Base-by-base conservation (phyloP, 208 protist species). In the Paratrypanosoma confusum region DNA sequence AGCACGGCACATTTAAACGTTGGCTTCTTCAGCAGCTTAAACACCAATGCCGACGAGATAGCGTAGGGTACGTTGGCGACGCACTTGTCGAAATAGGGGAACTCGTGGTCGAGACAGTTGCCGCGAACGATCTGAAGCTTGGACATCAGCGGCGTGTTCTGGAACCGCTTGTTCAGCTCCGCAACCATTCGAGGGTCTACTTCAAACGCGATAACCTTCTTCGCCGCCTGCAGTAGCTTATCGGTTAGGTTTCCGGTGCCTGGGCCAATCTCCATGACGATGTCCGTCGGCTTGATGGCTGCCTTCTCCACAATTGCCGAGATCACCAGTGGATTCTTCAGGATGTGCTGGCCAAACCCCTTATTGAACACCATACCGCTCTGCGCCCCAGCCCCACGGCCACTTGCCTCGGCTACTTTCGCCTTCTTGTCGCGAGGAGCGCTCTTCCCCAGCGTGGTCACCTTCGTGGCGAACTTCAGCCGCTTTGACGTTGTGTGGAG, bases 1-100 rank as follows among this genome's bases (percentile, higher is more conserved):
- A 99, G 76, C 39, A 99, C 94, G 4, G 97, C 97, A 44, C 80
- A 96, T 46, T 96, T 93, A 51, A 90, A 95, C 3, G 55, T 73
- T 5, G 96, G 96, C 8, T 83, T 81, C 42, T 86, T 72, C n/a
- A 99, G 73, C 17, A 99, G 74, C 80, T 99, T 99, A 60, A 99
- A 99, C 2, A 97, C 84, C 11, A 99, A 61, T 11, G 96, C 95
- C n/a, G 96, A 99, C 2, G 97, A 99, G 65, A 99, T 99, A 20
- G 98, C 93, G 65, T 99, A 99, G 23, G 99, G 98, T 20, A 99
- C 87, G 81, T 99, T 99, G 27, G 98, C 96, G 5, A 99, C 97
- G 50, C 97, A 99, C 43, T 99, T 89, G 77, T 99, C 97, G 78
- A 99, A 99, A 57, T 93, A 98, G 0, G 99, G 98, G 29, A 99